Conservation (phyloP, 441 rosid genomes). For the Populus hybrid region DNA sequence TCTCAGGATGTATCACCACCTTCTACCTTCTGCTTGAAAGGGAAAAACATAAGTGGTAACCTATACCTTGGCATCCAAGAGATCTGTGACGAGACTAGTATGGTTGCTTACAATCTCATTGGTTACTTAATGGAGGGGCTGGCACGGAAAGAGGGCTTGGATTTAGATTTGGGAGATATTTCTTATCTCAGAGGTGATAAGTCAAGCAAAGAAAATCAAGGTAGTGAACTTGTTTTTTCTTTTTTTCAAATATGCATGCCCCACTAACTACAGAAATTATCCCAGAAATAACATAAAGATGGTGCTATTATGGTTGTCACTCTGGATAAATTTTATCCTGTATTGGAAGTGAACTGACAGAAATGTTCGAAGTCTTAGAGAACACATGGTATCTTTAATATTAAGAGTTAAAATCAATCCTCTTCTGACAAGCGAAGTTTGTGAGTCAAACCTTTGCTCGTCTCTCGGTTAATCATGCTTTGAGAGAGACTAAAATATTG, state of each 20-base stretch:
- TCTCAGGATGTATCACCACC: slow-evolving; percentile 17
- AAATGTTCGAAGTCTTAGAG: not conserved
- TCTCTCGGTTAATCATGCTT: not conserved
- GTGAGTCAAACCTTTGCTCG: not conserved
- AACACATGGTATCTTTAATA: not conserved
- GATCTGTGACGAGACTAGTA: slow-evolving; percentile 60
- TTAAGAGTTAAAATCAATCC: not conserved
- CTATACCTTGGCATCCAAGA: slow-evolving; percentile 70
- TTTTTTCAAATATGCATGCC: not conserved
- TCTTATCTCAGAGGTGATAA: slow-evolving; percentile 50
- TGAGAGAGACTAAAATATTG: not conserved
- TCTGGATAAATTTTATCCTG: too few species aligned
- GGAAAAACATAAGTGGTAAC: slow-evolving; percentile 31
- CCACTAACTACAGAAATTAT: not conserved
- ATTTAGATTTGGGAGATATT: slow-evolving; percentile 32
- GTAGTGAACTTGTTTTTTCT: slow-evolving; percentile 20
- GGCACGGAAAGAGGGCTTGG: slow-evolving; percentile 40
- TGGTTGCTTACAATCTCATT: slow-evolving; percentile 65
- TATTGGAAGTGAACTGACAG: too few species aligned
- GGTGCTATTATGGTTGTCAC: not conserved
- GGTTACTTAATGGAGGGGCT: slow-evolving; percentile 58
- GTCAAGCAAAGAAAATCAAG: slow-evolving; percentile 39
- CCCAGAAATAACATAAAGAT: not conserved
- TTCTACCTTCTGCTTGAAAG: slow-evolving; percentile 22
- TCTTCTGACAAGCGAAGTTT: not conserved